Base-by-base conservation (phyloP, 352 stramenopile species). In the Phytophthora macrochlamydospora region DNA sequence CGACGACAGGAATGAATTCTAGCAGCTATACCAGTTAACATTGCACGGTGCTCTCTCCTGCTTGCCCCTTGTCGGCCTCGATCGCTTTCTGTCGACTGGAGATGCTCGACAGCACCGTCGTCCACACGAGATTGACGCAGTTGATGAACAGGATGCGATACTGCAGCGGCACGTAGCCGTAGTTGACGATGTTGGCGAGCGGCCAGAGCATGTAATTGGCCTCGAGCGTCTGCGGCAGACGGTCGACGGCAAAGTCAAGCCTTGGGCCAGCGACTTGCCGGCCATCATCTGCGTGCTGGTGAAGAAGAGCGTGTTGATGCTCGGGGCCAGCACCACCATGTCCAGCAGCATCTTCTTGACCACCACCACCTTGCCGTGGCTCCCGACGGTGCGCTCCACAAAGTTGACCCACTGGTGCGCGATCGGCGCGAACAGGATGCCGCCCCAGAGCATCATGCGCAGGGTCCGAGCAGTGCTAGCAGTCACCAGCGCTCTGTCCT, bases 391-490 rank as follows among this genome's bases (percentile, higher is more conserved):
- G 76, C 66, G 59, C 59, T 97, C 89, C 7, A 96, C 64, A 9
- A 93, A 66, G 33, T 88, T 78, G 59, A 96, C 94, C 65, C 95
- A 97, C 64, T 83, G 92, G 70, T 97, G 87, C 54, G 86, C 90
- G 52, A 78, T 73, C 0, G 90, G 89, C 18, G 87, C 86, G 67
- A 96, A 90, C 28, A 97, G 56, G 9, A 89, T 72, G 32, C 94
- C 78, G 12, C 89, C 90, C 68, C 95, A 97, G 52, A 95, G 69
- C 45, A 92, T 78, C 77, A 96, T 96, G 7, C 91, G 76, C 28
- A 81, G 44, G 3, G 87, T 88, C 52, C 89, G 75, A 29, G 59
- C 64, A 58, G 60, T 67, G n/a, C 59, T 69, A 40, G 32, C 42
- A 18, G 53, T 71, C 30, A 74, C 51, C 9, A 77, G 29, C 9